These are phyloP conservation scores for Beverwykella pulmonaria DNA, from an alignment of 495 filamentous ascomycete species.

Conservation along the genomic window DNA sequence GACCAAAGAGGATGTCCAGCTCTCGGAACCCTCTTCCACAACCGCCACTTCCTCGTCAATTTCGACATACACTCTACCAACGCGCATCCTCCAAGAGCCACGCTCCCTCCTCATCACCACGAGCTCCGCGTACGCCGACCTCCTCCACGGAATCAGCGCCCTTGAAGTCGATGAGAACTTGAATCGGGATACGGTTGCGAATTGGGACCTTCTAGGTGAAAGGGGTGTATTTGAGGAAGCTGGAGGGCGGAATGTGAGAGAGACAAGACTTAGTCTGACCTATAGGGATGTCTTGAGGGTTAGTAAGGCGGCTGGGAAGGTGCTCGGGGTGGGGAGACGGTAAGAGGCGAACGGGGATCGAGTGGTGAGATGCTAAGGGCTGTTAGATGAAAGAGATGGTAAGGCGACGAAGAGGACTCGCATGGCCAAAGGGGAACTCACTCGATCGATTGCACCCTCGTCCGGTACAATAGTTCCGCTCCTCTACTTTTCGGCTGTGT, in stretches of 20 bases:
- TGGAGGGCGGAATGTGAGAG: conserved; percentile 61
- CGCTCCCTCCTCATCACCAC: conserved; percentile 52
- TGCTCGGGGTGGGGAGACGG: conserved; percentile 28
- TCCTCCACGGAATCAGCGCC: conserved; percentile 48
- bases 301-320: conserved; percentile 64
- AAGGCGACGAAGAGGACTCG: no score
- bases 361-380: no score
- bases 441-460: no score
- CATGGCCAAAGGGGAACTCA: no score
- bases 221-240: conserved; percentile 50
- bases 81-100: conserved; percentile 83
- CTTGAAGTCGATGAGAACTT: conserved; percentile 45
- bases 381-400: no score
- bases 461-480: no score
- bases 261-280: conserved; percentile 80
- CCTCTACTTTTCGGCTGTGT: no score
- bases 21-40: neutral
- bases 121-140: conserved; percentile 42
- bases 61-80: conserved; percentile 43
- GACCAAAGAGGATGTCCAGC: neutral
- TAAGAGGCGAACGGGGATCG: neutral
- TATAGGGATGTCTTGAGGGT: conserved; percentile 93
- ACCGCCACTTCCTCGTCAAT: no score
- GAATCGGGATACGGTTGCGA: conserved; percentile 63
- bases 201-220: conserved; percentile 78